Conservation (phyloP, 768 basidiomycete species). For the Russula compacta region DNA sequence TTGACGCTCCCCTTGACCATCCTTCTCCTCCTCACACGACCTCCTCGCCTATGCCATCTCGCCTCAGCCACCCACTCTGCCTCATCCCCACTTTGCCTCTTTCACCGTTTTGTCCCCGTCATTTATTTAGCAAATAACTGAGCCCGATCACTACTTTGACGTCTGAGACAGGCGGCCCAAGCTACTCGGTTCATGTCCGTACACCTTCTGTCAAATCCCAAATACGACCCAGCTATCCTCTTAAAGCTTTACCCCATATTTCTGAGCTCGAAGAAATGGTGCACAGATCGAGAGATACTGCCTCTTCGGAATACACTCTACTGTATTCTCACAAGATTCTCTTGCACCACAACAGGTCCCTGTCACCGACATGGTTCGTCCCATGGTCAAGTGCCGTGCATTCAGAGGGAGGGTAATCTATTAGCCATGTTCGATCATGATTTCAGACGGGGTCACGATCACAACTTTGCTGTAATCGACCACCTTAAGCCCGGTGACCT, state of each 20-base stretch:
- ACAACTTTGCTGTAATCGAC: neutral
- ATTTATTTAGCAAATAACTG: neutral
- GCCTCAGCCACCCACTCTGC: neutral
- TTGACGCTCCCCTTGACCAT: neutral
- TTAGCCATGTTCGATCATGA: neutral
- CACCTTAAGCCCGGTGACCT: neutral
- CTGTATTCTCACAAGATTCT: neutral
- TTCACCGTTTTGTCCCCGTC: neutral
- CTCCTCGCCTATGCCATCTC: neutral
- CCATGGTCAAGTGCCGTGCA: too few relatives aligned
- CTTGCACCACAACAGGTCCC: neutral
- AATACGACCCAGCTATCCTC: too few relatives aligned
- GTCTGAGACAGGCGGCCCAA: neutral
- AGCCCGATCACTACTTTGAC: slow-evolving; percentile 4
- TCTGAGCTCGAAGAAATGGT: too few relatives aligned
- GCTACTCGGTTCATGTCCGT: neutral
- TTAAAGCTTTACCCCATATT: too few relatives aligned
- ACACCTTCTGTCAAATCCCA: neutral
- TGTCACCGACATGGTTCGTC: too few relatives aligned
- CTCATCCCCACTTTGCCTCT: neutral
- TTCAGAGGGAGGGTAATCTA: neutral
- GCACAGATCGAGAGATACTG: too few relatives aligned
- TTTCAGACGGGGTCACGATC: neutral
- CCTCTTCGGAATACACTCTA: too few relatives aligned
- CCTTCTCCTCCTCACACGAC: neutral